A percentile compares a stretch with the other conserved stretches of the same genome.
These are phyloP conservation scores for Citrus reticulata DNA, from an alignment of 345 rosid species.

Conservation along the genomic window DNA sequence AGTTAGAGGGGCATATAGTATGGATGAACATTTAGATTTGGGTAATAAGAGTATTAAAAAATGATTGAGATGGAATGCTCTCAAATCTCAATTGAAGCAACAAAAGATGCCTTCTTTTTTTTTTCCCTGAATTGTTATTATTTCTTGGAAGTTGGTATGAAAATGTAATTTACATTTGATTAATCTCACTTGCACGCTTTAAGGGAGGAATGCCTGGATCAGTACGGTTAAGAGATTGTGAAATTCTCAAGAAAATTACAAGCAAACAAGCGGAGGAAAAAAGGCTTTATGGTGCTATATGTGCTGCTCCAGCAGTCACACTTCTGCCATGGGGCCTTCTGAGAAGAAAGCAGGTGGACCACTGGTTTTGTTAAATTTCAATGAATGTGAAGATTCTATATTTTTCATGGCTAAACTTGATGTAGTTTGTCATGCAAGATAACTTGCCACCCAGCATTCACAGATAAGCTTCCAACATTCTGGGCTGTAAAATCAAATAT, in stretches of 20 bases:
- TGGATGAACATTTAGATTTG: neutral
- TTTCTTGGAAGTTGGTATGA: neutral
- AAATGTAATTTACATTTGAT: neutral
- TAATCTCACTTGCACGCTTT: slow-evolving; percentile 8
- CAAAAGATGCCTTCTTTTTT: neutral
- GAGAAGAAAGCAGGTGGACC: slow-evolving; percentile 59
- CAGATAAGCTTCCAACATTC: slow-evolving; percentile 74
- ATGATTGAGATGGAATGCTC: neutral
- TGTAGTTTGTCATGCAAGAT: slow-evolving; percentile 63
- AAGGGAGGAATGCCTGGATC: slow-evolving; percentile 99
- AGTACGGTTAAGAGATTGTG: slow-evolving; percentile 76
- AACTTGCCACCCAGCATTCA: slow-evolving; percentile 90
- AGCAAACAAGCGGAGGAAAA: slow-evolving; percentile 75
- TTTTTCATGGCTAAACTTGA: slow-evolving; percentile 42
- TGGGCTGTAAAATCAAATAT: slow-evolving; percentile 91
- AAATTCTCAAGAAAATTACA: slow-evolving; percentile 55
- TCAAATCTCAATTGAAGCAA: neutral
- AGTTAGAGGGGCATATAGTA: neutral
- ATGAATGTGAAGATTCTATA: slow-evolving; percentile 17
- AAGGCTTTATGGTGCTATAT: slow-evolving; percentile 83
- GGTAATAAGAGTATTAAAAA: neutral
- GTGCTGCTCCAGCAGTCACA: slow-evolving; percentile 89
- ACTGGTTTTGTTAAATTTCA: slow-evolving; percentile 9
- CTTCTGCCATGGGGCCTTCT: slow-evolving; percentile 97
- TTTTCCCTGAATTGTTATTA: neutral